These are phyloP conservation scores for Bocquillonia castaneifolia DNA, from an alignment of 441 rosid species.

Conservation along the genomic window DNA sequence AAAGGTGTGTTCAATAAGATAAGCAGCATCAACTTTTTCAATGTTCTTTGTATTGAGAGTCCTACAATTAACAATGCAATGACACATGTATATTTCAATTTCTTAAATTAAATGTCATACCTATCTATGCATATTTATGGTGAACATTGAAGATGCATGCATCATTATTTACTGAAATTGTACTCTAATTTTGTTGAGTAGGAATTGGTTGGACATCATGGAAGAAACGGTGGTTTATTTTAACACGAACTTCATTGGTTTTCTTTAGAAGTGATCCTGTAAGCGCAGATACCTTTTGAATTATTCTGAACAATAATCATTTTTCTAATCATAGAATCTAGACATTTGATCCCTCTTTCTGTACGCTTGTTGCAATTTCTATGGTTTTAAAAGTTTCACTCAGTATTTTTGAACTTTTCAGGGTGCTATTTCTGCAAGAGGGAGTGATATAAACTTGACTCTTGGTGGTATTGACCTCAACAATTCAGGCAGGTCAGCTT, in stretches of 20 bases:
- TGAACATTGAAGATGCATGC: neutral
- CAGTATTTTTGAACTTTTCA: slow-evolving; percentile 35
- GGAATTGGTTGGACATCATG: slow-evolving; percentile 99
- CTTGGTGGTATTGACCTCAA: slow-evolving; percentile 99
- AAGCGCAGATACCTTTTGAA: neutral
- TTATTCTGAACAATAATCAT: neutral
- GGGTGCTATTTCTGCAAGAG: slow-evolving; percentile 78
- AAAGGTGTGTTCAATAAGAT: slow-evolving; percentile 51
- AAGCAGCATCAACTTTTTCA: neutral
- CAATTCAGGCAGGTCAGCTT: slow-evolving; percentile 99
- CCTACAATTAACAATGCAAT: neutral
- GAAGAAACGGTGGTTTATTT: slow-evolving; percentile 98
- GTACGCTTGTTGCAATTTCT: neutral
- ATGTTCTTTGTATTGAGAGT: neutral
- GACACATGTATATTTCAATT: neutral
- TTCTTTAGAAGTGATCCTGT: slow-evolving; percentile 95
- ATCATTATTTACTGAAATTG: neutral
- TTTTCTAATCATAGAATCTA: neutral
- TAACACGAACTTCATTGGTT: slow-evolving; percentile 87
- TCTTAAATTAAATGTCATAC: neutral
- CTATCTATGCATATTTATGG: neutral
- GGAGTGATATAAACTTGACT: slow-evolving; percentile 89
- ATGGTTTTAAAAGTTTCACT: slow-evolving; percentile 24
- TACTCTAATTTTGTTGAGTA: slow-evolving; percentile 21
- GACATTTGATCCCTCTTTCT: neutral